Base-by-base conservation (phyloP, 1,284 basidiomycete species). In the Stereum hirsutum region DNA sequence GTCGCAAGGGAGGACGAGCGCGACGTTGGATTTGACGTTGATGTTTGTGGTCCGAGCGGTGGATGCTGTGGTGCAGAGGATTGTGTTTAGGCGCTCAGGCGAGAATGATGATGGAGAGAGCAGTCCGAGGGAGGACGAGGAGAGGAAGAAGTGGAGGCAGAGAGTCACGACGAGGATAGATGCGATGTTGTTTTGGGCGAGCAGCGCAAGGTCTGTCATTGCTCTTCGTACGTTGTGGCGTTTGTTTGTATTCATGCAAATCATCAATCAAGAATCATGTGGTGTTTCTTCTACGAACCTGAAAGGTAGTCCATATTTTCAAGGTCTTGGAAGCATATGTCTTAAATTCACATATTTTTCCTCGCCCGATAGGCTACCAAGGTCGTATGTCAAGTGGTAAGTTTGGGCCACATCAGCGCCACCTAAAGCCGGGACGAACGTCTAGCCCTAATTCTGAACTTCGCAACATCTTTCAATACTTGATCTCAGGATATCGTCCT, bases 221-320 rank as follows among this genome's bases (percentile, higher is more conserved):
- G 20, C n/a, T 23, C 38, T 12, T 36, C 23, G 28, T 39, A n/a
- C 20, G 40, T 15, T 28, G 5, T 12, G 7, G 4, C n/a, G 5
- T 32, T 27, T 28, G 42, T 33, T n/a, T 41, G 15, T n/a, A 10
- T 20, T 21, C 12, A 41, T 48, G 8, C 39, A 44, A 50, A 6
- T 19, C 5, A 4, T 12, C 1, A 86, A 19, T 21, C 14, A 23
- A 86, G 85, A 53, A 86, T 88, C 42, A 87, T 88, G 83, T 88
- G 83, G 84, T 87, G 83, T 54, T 88, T 82, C 59, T 80, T 85
- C 57, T 88, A 88, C 53, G 65, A 77, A 52, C 81, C 83, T 5
- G 64, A 75, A 50, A 75, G 78, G 82, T 85, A 54, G 36, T 50
- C 50, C n/a, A 43, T 40, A 23, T 42, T 31, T 20, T 6, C 41